A percentile compares a stretch with the other conserved stretches of the same genome.
Conservation (phyloP, 129 eudicot genomes). For the Flaveria linearis region DNA sequence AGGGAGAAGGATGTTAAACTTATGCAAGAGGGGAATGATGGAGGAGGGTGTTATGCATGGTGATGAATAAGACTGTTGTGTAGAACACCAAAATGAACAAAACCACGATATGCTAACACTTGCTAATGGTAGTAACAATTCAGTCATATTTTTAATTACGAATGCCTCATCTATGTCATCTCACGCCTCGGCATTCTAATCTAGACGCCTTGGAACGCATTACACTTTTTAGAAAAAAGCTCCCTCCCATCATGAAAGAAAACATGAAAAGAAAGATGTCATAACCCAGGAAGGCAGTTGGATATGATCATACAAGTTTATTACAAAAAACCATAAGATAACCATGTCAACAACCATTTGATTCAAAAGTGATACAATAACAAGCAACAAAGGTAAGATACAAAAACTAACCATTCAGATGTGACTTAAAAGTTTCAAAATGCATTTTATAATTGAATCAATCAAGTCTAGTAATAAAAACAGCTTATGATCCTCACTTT, state of each 20-base stretch:
- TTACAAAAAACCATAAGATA: not conserved
- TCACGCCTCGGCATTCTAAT: too few species aligned
- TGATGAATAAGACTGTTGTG: too few species aligned
- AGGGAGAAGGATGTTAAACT: too few species aligned
- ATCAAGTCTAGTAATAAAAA: not conserved
- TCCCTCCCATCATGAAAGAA: not conserved
- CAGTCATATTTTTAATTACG: too few species aligned
- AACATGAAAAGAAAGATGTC: not conserved
- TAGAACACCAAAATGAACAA: too few species aligned
- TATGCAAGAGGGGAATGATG: too few species aligned
- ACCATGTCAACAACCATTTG: slow-evolving; percentile 12
- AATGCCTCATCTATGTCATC: too few species aligned
- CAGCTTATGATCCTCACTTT: slow-evolving; percentile 21
- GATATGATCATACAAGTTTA: not conserved
- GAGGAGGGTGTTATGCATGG: too few species aligned
- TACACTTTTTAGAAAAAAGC: too few species aligned
- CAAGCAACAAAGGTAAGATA: slow-evolving; percentile 6
- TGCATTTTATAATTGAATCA: slow-evolving; percentile 5
- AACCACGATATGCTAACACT: too few species aligned
- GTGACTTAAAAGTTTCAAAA: not conserved
- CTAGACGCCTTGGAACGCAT: too few species aligned
- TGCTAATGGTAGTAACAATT: too few species aligned
- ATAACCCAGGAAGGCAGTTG: not conserved
- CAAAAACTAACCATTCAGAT: slow-evolving; percentile 1
- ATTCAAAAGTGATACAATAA: not conserved